A percentile compares a stretch with the other conserved stretches of the same genome.
Evolutionary conservation across 345 rosid species (phyloP).

Genomic region (Populus nigra): DNA sequence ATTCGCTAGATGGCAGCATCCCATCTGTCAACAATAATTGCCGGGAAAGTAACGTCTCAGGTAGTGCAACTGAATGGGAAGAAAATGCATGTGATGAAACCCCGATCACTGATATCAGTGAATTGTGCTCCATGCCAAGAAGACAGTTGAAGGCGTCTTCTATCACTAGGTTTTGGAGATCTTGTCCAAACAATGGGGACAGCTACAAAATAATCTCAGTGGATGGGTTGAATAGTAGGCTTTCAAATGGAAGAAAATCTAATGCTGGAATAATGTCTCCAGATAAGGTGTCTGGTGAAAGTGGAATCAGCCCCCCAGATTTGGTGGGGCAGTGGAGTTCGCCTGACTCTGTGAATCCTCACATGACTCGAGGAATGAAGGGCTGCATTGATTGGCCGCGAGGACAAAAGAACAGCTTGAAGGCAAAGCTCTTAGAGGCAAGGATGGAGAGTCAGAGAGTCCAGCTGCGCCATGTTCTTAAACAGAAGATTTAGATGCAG

Average conservation of each 20-base stretch:
- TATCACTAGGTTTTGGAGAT: slow-evolving; percentile 73
- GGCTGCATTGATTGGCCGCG: slow-evolving; percentile 99
- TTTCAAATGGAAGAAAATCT: slow-evolving; percentile 72
- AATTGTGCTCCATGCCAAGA: slow-evolving; percentile 53
- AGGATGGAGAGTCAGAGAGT: slow-evolving; percentile 78
- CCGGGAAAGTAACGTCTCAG: slow-evolving; percentile 47
- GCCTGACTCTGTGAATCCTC: slow-evolving; percentile 67
- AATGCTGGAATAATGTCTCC: slow-evolving; percentile 56
- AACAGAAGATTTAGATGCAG: slow-evolving; percentile 68
- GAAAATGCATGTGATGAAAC: slow-evolving; percentile 54
- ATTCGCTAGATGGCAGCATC: slow-evolving; percentile 60
- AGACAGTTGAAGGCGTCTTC: slow-evolving; percentile 60
- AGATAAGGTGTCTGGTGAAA: slow-evolving; percentile 61
- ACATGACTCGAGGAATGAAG: slow-evolving; percentile 74
- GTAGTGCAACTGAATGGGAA: slow-evolving; percentile 58
- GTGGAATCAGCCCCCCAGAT: slow-evolving; percentile 58
- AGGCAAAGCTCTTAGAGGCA: slow-evolving; percentile 91
- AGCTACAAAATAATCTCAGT: slow-evolving; percentile 63
- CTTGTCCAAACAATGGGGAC: slow-evolving; percentile 56
- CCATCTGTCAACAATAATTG: slow-evolving; percentile 46
- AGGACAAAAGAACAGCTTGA: slow-evolving; percentile 77
- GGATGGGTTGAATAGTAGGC: slow-evolving; percentile 61
- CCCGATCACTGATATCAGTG: slow-evolving; percentile 56
- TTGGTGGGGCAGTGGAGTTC: slow-evolving; percentile 76
- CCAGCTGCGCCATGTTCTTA: slow-evolving; percentile 80